Percentiles rank a stretch among this genome's conserved stretches.
Evolutionary conservation across 2,329 filamentous ascomycete genomes (phyloP).

Genomic region (Cordyceps cateniannulata): DNA sequence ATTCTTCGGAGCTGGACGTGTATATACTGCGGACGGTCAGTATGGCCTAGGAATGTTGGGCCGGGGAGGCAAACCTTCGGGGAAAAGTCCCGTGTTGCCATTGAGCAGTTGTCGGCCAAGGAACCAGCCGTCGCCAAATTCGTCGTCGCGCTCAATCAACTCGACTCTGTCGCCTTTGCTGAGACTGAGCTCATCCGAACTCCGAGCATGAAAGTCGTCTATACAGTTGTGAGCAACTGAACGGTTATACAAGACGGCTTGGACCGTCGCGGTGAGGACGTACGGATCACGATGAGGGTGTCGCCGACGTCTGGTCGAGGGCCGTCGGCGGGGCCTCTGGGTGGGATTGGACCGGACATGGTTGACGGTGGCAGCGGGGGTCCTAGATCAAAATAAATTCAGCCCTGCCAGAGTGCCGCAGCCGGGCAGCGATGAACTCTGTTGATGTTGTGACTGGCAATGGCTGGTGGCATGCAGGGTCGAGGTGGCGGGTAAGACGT

Average conservation of each 20-base stretch:
- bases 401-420: conserved; percentile 3
- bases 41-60: neutral
- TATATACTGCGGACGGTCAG: conserved; percentile 47
- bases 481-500: neutral
- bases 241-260: neutral
- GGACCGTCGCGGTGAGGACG: conserved; percentile 27
- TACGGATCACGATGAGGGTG: conserved; percentile 65
- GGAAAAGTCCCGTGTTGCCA: conserved; percentile 71
- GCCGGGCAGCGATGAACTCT: conserved; percentile 7
- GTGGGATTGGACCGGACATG: conserved; percentile 33
- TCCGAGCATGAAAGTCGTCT: conserved; percentile 92
- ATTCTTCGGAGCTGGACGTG: conserved; percentile 48
- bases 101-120: conserved; percentile 68
- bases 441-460: conserved; percentile 2
- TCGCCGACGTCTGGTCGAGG: conserved; percentile 57
- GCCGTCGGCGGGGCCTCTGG: conserved; percentile 30
- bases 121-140: conserved; percentile 86
- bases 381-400: neutral
- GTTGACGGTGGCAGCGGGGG: neutral
- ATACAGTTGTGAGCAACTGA: conserved; percentile 5
- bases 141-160: conserved; percentile 77
- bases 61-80: conserved; percentile 58
- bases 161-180: conserved; percentile 79
- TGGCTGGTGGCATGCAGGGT: conserved; percentile 1
- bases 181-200: conserved; percentile 86